phyloP scores from a whole-genome alignment of 352 stramenopile species.

The Globisporangium nodosum region DNA sequence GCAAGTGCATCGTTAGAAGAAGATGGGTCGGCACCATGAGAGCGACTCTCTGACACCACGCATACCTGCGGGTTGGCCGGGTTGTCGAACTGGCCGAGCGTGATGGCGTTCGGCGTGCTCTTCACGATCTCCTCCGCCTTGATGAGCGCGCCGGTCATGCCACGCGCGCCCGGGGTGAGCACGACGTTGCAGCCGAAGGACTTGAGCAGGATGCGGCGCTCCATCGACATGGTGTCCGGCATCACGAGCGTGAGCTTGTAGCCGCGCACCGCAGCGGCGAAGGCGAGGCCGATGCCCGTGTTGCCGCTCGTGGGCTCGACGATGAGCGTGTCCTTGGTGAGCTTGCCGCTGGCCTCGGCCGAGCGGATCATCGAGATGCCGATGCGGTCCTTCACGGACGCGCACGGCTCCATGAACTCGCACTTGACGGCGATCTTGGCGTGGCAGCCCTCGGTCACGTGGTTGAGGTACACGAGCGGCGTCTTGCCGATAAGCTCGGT shows the following conservation, averaged over 20 bases:
- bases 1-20: background rate
- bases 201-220: conserved; percentile 94
- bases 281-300: conserved; percentile 92
- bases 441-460: conserved; percentile 67
- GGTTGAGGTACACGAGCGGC: conserved; percentile 91
- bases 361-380: conserved; percentile 82
- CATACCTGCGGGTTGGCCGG: conserved; percentile 89
- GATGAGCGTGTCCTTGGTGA: conserved; percentile 79
- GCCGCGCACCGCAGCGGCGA: conserved; percentile 85
- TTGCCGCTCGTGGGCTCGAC: conserved; percentile 95
- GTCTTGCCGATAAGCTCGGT: conserved; percentile 94
- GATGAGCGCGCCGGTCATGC: conserved; percentile 73
- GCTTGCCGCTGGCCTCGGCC: conserved; percentile 59
- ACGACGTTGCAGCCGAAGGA: conserved; percentile 90
- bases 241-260: conserved; percentile 94
- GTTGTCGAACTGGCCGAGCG: conserved; percentile 96
- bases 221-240: conserved; percentile 95
- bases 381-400: conserved; percentile 85
- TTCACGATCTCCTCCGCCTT: conserved; percentile 76
- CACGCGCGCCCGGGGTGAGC: conserved; percentile 85
- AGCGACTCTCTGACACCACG: background rate
- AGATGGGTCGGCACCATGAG: background rate
- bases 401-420: conserved; percentile 88
- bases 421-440: conserved; percentile 87
- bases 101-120: conserved; percentile 71